These are phyloP conservation scores for Fusarium sterilihyphosum DNA, from an alignment of 2,329 filamentous ascomycete genomes.

Conservation along the genomic window DNA sequence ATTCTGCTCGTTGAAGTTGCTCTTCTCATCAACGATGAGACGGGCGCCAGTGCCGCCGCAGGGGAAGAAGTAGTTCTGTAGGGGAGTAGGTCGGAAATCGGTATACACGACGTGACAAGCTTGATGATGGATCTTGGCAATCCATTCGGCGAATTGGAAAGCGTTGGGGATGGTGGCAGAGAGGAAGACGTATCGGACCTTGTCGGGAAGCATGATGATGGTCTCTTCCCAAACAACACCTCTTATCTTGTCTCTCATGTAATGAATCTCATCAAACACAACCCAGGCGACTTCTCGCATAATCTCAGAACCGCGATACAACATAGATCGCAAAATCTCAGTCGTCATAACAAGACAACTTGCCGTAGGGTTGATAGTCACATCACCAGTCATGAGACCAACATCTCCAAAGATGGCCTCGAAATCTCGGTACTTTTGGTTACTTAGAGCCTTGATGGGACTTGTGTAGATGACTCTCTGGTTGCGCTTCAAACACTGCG, in stretches of 20 bases:
- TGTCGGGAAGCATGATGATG: slow-evolving; percentile 96
- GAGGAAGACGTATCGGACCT: slow-evolving; percentile 97
- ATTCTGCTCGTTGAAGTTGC: slow-evolving; percentile 94
- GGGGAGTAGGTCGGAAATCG: slow-evolving; percentile 93
- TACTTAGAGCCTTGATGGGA: slow-evolving; percentile 98
- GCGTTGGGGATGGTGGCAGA: slow-evolving; percentile 98
- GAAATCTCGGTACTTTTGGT: slow-evolving; percentile 98
- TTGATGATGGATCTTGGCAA: slow-evolving; percentile 96
- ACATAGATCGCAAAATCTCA: slow-evolving; percentile 97
- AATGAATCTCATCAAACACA: slow-evolving; percentile 98
- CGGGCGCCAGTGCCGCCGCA: slow-evolving; percentile 92
- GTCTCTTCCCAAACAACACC: slow-evolving; percentile 99
- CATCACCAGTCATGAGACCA: slow-evolving; percentile 97
- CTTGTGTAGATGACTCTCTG: slow-evolving; percentile 99
- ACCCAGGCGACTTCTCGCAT: slow-evolving; percentile 99
- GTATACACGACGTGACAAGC: slow-evolving; percentile 99
- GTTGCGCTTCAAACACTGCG: slow-evolving; percentile 95
- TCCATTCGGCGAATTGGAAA: slow-evolving; percentile 99
- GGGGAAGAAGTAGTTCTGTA: slow-evolving; percentile 98
- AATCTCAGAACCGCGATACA: slow-evolving; percentile 97
- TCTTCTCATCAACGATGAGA: slow-evolving; percentile 95
- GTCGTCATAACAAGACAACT: slow-evolving; percentile 99
- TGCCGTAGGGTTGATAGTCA: slow-evolving; percentile 98
- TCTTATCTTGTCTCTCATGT: slow-evolving; percentile 92
- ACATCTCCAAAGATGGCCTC: slow-evolving; percentile 95